Base-by-base conservation (phyloP, 73 alveolate species). In the Tetrahymena borealis region DNA sequence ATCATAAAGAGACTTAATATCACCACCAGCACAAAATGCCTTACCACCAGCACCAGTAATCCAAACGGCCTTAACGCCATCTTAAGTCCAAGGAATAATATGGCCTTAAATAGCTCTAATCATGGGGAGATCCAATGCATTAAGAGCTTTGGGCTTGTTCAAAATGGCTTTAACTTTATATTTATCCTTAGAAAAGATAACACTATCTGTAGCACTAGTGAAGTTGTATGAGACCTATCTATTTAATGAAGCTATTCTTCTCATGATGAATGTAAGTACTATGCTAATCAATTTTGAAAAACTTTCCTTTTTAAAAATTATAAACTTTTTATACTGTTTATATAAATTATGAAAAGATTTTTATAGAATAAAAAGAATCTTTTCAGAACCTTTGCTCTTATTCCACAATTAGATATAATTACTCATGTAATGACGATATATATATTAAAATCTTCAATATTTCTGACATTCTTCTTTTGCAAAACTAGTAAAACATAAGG, bases 21-120 rank as follows among this genome's bases (percentile, higher is more conserved):
- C 99, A n/a, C 99, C 99, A 7, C 99, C 99, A 15, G 99, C 99
- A 95, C 99, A 98, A 94, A 98, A 98, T 11, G 99, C 98, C 41
- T 96, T 97, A 90, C 98, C 99, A 11, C 99, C 99, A 11, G 96
- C 97, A 85, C 99, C 98, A 16, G 93, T 90, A 60, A 97, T 94
- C 90, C 97, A 91, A 32, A 97, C 94, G 78, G 96, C 98, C 24
- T 90, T 90, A 92, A 93, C 38, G 43, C 39, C 91, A 38, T 92
- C 96, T 15, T 95, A 92, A 92, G 94, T 94, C 41, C 96, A 94
- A 94, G 85, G 85, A n/a, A 60, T n/a, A n/a, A 60, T 60, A 24
- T 35, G n/a, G 85, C 85, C 85, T 60, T 60, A 18, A 60, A 60
- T 60, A 7, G n/a, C 7, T 60, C 85, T 60, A n/a, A 60, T 60